Evolutionary conservation across 2,329 filamentous ascomycete genomes (phyloP).

Genomic region (Epichloe elymi): DNA sequence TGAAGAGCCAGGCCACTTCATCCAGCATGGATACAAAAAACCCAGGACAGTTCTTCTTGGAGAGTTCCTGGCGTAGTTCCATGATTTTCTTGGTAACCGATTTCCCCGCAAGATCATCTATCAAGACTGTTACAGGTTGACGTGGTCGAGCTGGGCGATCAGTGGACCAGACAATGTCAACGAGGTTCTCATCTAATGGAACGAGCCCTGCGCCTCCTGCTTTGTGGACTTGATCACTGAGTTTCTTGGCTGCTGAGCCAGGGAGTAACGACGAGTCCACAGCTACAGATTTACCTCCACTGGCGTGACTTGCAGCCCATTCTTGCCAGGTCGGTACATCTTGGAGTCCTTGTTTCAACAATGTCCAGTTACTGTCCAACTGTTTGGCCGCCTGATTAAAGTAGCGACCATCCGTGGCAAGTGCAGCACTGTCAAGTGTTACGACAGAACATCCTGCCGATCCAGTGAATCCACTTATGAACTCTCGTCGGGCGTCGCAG

Average conservation of each 20-base stretch:
- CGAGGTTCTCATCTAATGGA: constrained; percentile 66
- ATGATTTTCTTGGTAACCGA: constrained; percentile 68
- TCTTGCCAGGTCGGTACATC: constrained; percentile 97
- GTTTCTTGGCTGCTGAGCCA: constrained; percentile 47
- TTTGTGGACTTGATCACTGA: constrained; percentile 77
- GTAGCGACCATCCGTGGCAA: constrained; percentile 92
- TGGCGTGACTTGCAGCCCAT: constrained; percentile 80
- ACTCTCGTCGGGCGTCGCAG: constrained; percentile 85
- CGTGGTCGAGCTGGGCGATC: constrained; percentile 61
- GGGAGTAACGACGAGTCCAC: constrained; percentile 85
- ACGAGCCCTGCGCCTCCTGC: constrained; percentile 66
- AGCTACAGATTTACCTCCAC: constrained; percentile 74
- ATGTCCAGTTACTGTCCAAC: constrained; percentile 78
- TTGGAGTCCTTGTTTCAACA: constrained; percentile 86
- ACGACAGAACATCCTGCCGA: constrained; percentile 90
- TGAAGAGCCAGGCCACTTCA: constrained; percentile 98
- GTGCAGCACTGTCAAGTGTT: constrained; percentile 70
- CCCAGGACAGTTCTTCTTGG: constrained; percentile 76
- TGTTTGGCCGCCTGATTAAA: constrained; percentile 94
- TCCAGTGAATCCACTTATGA: constrained; percentile 86
- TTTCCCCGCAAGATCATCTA: constrained; percentile 66
- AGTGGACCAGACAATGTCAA: constrained; percentile 80
- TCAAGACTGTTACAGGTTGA: constrained; percentile 61
- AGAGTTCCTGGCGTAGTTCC: constrained; percentile 79
- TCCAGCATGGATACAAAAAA: constrained; percentile 94